Conservation (phyloP, 768 basidiomycete species). For the Podaxis sp. region DNA sequence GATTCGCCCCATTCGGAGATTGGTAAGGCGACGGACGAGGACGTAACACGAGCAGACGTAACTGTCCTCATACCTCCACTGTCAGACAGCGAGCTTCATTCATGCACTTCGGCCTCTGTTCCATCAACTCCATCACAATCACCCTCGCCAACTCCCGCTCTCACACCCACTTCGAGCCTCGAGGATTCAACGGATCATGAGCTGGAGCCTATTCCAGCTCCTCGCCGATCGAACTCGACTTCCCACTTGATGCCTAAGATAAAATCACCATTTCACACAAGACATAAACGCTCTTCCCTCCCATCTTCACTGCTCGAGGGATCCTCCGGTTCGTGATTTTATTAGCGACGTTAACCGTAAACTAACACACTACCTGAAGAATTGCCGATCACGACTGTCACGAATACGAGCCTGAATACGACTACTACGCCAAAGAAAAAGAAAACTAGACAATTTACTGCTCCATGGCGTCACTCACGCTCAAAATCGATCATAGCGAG, state of each 20-base stretch:
- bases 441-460: background rate
- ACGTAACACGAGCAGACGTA: background rate
- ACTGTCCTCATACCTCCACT: background rate
- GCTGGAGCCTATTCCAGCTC: background rate
- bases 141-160: slow-evolving; percentile 18
- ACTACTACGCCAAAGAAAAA: background rate
- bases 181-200: slow-evolving; percentile 10
- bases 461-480: background rate
- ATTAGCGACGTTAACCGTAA: background rate
- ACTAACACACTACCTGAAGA: background rate
- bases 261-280: slow-evolving; percentile 10
- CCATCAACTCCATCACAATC: background rate
- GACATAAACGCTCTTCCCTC: slow-evolving; percentile 1
- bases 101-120: background rate
- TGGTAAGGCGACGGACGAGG: background rate
- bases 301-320: background rate
- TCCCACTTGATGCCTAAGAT: slow-evolving; percentile 16
- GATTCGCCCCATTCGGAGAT: slow-evolving; percentile 19
- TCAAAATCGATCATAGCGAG: slow-evolving; percentile 15
- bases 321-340: background rate
- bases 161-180: slow-evolving; percentile 5
- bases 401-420: background rate
- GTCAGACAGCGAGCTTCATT: background rate
- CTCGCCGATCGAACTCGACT: background rate
- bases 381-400: background rate